phyloP scores from a whole-genome alignment of 2,329 filamentous ascomycete genomes.

The Moelleriella libera region DNA sequence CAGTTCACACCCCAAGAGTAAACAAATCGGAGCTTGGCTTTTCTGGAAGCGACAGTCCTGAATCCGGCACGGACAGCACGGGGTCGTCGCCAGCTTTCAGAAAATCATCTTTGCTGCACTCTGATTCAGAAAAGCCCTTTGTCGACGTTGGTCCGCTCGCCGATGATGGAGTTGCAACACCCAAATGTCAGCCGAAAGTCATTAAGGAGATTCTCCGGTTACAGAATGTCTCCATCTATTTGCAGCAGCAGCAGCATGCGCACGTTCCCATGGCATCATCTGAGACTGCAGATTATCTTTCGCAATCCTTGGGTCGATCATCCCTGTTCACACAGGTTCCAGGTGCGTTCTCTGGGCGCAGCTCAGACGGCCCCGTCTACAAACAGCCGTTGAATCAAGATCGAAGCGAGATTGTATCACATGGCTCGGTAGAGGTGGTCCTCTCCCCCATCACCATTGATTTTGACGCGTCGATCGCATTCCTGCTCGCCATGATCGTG shows the following conservation, averaged over 20 bases:
- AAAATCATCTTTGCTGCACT: slow-evolving; percentile 7
- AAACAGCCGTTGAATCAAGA: neutral
- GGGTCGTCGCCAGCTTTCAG: slow-evolving; percentile 15
- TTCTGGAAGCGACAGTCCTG: neutral
- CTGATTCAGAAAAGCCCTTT: neutral
- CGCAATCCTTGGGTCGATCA: slow-evolving; percentile 15
- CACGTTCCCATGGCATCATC: slow-evolving; percentile 17
- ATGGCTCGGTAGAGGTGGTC: slow-evolving; percentile 26
- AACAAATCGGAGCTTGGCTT: neutral
- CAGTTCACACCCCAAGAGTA: too few relatives aligned
- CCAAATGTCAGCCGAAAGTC: slow-evolving; percentile 37
- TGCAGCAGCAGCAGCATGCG: slow-evolving; percentile 28
- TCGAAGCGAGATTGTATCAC: neutral
- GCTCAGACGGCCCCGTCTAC: slow-evolving; percentile 1
- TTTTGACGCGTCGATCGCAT: slow-evolving; percentile 43
- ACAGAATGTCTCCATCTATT: slow-evolving; percentile 36
- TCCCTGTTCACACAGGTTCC: slow-evolving; percentile 39
- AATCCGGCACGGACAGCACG: slow-evolving; percentile 10
- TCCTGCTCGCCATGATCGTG: slow-evolving; percentile 36
- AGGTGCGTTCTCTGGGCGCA: slow-evolving; percentile 42
- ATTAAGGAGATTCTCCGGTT: slow-evolving; percentile 40
- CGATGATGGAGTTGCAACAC: slow-evolving; percentile 22
- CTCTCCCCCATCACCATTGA: slow-evolving; percentile 36
- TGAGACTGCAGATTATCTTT: slow-evolving; percentile 13
- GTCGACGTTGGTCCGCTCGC: slow-evolving; percentile 3